Percentiles rank a stretch among this genome's conserved stretches.
These are phyloP conservation scores for Aureobasidium namibiae DNA, from an alignment of 2,329 filamentous ascomycete genomes.

Conservation along the genomic window DNA sequence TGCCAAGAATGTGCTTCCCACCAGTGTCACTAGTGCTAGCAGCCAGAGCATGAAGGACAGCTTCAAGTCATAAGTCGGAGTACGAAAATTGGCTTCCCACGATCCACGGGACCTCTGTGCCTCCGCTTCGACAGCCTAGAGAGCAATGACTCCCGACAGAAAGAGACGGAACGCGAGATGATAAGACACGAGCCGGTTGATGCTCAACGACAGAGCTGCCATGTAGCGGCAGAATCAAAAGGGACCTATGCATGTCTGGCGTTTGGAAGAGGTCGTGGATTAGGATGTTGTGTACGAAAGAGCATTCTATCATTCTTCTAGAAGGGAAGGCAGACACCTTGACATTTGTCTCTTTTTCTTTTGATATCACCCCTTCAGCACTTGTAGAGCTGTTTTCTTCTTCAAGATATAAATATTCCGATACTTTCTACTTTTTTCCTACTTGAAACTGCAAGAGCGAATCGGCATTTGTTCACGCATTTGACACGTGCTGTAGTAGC, in stretches of 20 bases:
- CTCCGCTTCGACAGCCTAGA: neutral
- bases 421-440: neutral
- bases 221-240: neutral
- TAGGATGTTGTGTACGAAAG: neutral
- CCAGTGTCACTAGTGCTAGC: constrained; percentile 66
- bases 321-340: neutral
- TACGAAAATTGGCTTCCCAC: neutral
- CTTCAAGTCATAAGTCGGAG: constrained; percentile 51
- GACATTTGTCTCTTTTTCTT: neutral
- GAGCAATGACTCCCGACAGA: neutral
- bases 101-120: neutral
- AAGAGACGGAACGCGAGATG: neutral
- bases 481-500: neutral
- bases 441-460: neutral
- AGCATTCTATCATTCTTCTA: neutral
- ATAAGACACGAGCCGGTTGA: neutral
- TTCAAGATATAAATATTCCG: neutral
- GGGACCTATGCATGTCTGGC: constrained; percentile 1
- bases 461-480: neutral
- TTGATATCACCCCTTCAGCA: neutral
- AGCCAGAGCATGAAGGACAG: constrained; percentile 84
- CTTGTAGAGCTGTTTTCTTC: neutral
- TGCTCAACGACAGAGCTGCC: neutral
- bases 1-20: constrained; percentile 44
- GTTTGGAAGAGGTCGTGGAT: neutral